These are phyloP conservation scores for Salinomyces thailandicus DNA, from an alignment of 2,329 filamentous ascomycete genomes.

Conservation along the genomic window DNA sequence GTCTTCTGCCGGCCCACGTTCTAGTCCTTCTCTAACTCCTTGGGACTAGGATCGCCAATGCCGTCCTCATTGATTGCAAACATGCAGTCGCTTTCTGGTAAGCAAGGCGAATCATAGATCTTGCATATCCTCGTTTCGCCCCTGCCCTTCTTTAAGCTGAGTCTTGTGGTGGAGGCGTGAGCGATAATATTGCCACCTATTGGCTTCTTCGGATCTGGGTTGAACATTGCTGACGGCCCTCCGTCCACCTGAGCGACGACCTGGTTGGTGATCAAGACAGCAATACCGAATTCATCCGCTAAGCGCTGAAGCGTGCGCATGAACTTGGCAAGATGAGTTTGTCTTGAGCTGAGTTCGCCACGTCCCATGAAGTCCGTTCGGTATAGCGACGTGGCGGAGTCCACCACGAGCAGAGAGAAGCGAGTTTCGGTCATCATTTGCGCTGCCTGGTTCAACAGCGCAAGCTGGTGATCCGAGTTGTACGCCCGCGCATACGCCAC, in stretches of 20 bases:
- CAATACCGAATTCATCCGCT: slow-evolving; percentile 78
- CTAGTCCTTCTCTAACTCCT: slow-evolving; percentile 78
- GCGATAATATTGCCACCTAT: slow-evolving; percentile 99
- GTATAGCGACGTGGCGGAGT: slow-evolving; percentile 91
- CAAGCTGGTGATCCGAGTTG: slow-evolving; percentile 95
- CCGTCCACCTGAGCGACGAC: slow-evolving; percentile 97
- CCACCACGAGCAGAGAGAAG: slow-evolving; percentile 90
- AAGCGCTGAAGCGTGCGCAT: slow-evolving; percentile 74
- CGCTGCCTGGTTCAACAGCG: slow-evolving; percentile 86
- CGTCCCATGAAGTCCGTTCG: slow-evolving; percentile 95
- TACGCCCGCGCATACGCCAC: slow-evolving; percentile 96
- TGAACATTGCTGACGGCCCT: slow-evolving; percentile 95
- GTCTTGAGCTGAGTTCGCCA: slow-evolving; percentile 87
- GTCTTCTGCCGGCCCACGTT: too few species aligned
- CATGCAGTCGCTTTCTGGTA: slow-evolving; percentile 90
- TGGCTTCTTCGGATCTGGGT: slow-evolving; percentile 97
- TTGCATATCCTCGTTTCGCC: slow-evolving; percentile 96
- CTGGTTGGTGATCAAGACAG: slow-evolving; percentile 97
- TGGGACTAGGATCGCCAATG: slow-evolving; percentile 89
- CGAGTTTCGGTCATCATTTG: slow-evolving; percentile 99
- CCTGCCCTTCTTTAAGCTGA: slow-evolving; percentile 91
- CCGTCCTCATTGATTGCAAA: slow-evolving; percentile 97
- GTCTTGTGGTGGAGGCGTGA: slow-evolving; percentile 86
- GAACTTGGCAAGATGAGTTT: slow-evolving; percentile 81
- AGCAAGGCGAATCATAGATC: slow-evolving; percentile 95